Conservation (phyloP, 768 basidiomycete species). For the Lactifluus echinatus region DNA sequence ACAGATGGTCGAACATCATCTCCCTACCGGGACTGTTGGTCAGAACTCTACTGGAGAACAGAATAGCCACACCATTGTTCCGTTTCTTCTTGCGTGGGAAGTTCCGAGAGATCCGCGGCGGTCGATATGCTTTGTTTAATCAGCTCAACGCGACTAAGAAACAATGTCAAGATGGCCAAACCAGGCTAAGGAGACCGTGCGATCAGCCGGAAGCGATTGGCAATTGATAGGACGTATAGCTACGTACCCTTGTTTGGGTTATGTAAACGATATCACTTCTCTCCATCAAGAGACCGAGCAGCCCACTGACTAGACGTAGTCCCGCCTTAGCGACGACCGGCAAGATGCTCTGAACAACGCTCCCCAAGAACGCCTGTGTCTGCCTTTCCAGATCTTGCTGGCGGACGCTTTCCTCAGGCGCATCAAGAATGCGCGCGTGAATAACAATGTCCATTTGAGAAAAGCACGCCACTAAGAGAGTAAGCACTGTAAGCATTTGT, state of each 20-base stretch:
- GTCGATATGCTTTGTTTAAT: constrained; percentile 65
- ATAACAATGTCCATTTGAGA: constrained; percentile 86
- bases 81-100: constrained; percentile 62
- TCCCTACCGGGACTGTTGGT: constrained; percentile 45
- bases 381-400: constrained; percentile 73
- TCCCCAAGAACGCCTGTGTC: constrained; percentile 80
- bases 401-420: constrained; percentile 50
- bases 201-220: constrained; percentile 11
- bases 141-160: constrained; percentile 88
- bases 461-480: constrained; percentile 90
- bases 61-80: constrained; percentile 55
- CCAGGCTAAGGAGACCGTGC: constrained; percentile 60
- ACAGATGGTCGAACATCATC: constrained; percentile 79
- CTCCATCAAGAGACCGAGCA: constrained; percentile 76
- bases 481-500: constrained; percentile 80
- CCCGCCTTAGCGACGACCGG: constrained; percentile 72
- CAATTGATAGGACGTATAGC: background rate
- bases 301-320: constrained; percentile 75
- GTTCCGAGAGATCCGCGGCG: constrained; percentile 44
- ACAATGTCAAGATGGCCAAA: constrained; percentile 79
- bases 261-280: constrained; percentile 65
- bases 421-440: constrained; percentile 65
- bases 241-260: constrained; percentile 70
- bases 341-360: constrained; percentile 80
- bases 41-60: background rate